Base-by-base conservation (phyloP, 2,329 filamentous ascomycete species). In the Davidsoniella virescens region DNA sequence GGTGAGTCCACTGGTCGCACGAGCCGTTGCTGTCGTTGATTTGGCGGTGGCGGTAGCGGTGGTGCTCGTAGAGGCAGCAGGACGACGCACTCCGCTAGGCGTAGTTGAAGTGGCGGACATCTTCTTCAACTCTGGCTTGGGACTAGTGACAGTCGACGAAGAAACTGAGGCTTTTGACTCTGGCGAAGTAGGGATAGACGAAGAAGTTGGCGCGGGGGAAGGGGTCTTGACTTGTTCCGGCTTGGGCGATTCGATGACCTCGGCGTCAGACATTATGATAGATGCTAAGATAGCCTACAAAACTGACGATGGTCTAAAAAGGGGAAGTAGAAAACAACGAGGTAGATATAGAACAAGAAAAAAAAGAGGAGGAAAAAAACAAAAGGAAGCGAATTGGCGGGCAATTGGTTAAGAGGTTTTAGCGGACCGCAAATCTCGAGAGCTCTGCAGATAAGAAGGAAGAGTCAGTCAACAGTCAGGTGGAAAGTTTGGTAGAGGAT, bases 231-330 rank as follows among this genome's bases (percentile, higher is more conserved):
- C 65, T 55, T 69, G 67, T 37, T 70, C 67, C 54, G 62, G 64
- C 57, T 69, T 66, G 50, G 65, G 62, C 52, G 66, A 64, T 54
- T 70, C 68, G 60, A 66, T 64, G 56, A 64, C 66, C 56, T 71
- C 69, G 55, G 63, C 61, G 57, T 72, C 70, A 57, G 70, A 69
- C 70, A 72, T 72, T 55, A 37, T 63, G 56, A 47, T 18, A 29
- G 44, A 44, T 14, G 20, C 9, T 41, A 16, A 37, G 29, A 49
- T 23, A 45, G 9, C 37, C 17, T 23, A 39, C 18, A 14, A 26
- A 25, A 18, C 47, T 56, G 54, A 54, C 54, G 55, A 52, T 58
- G 56, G 44, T 37, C 26, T 33, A 9, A 33, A 33, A 12, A 12
- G 26, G 49, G 44, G 46, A 39, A 46, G 41, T 50, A 48, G 12